These are phyloP conservation scores for Globisporangium nodosum DNA, from an alignment of 352 stramenopile genomes.

Conservation along the genomic window DNA sequence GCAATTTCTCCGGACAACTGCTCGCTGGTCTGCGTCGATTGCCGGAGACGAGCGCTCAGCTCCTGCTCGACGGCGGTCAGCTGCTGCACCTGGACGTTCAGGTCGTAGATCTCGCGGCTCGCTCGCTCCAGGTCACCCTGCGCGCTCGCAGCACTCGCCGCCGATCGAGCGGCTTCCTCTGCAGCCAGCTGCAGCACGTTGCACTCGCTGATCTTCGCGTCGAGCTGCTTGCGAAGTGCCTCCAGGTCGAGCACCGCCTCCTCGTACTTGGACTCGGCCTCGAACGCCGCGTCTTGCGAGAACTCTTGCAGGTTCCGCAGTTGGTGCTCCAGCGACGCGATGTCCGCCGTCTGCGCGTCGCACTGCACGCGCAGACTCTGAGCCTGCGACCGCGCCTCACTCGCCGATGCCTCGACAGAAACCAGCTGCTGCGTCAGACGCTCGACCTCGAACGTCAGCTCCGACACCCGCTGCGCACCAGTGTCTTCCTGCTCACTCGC, in stretches of 20 bases:
- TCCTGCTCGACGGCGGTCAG: slow-evolving; percentile 31
- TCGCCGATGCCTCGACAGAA: neutral
- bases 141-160: slow-evolving; percentile 21
- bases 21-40: slow-evolving; percentile 21
- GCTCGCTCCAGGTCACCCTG: slow-evolving; percentile 29
- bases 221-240: slow-evolving; percentile 19
- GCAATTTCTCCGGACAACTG: slow-evolving; percentile 20
- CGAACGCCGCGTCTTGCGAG: slow-evolving; percentile 40
- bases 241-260: slow-evolving; percentile 41
- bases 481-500: neutral
- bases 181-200: slow-evolving; percentile 15
- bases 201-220: slow-evolving; percentile 23
- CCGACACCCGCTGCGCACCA: slow-evolving; percentile 4
- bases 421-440: slow-evolving; percentile 8
- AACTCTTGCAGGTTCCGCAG: slow-evolving; percentile 63
- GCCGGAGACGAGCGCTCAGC: slow-evolving; percentile 31
- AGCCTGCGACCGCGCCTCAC: slow-evolving; percentile 2
- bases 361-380: neutral
- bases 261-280: slow-evolving; percentile 59
- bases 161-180: slow-evolving; percentile 7
- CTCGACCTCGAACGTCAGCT: slow-evolving; percentile 6
- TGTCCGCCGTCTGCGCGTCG: slow-evolving; percentile 21
- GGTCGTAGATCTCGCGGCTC: slow-evolving; percentile 26
- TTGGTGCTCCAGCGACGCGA: slow-evolving; percentile 37
- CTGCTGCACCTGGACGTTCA: slow-evolving; percentile 32